phyloP scores from a whole-genome alignment of 176 grass and related monocot genomes.

The Stipa capillata region DNA sequence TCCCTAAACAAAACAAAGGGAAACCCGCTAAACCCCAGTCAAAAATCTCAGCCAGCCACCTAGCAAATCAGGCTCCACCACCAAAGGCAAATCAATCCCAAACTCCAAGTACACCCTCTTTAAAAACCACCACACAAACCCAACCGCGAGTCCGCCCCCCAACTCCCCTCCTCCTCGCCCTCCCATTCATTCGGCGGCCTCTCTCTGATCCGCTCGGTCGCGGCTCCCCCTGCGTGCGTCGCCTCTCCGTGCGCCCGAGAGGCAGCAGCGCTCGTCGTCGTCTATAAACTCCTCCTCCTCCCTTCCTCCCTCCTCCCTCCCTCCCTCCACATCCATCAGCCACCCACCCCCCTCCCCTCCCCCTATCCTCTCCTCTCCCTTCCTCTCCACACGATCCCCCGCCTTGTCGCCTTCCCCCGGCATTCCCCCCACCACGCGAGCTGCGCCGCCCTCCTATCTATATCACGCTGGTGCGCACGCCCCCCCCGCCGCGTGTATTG shows the following conservation, averaged over 20 bases:
- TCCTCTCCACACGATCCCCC: conserved; percentile 49
- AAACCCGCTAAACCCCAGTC: conserved; percentile 20
- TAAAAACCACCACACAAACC: conserved; percentile 24
- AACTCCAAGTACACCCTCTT: neutral
- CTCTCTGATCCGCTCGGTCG: neutral
- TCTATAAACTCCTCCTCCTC: conserved; percentile 32
- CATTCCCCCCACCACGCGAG: neutral
- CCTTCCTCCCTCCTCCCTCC: no score
- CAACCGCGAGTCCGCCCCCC: neutral
- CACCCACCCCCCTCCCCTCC: conserved; percentile 3
- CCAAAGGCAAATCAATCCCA: no score
- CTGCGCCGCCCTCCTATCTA: neutral
- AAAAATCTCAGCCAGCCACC: neutral
- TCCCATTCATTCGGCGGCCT: neutral
- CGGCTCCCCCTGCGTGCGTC: neutral
- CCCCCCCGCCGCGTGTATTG: no score
- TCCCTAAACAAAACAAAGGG: neutral
- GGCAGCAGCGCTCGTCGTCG: conserved; percentile 29
- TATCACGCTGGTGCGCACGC: neutral
- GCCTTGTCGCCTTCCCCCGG: conserved; percentile 23
- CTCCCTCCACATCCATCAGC: neutral
- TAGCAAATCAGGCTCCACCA: neutral
- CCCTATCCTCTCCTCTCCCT: conserved; percentile 17
- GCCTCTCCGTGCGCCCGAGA: conserved; percentile 26
- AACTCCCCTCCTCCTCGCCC: neutral